Base-by-base conservation (phyloP, 139 green algal species). In the Pleodorina starrii region DNA sequence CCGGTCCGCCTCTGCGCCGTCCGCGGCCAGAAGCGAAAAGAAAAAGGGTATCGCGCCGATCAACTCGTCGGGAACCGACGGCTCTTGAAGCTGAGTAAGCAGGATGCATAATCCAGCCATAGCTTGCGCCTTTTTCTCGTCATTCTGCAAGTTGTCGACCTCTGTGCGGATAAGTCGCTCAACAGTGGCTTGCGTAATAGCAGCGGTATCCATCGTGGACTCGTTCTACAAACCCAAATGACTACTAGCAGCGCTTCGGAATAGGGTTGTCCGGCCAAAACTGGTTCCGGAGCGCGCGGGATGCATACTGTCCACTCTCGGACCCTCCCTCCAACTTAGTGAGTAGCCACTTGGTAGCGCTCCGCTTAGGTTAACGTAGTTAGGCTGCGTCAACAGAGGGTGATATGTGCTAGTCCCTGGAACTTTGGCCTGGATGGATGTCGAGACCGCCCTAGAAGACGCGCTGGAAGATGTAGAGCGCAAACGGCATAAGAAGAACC, bases 401-500 rank as follows among this genome's bases (percentile, higher is more conserved):
- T n/a, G n/a, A n/a, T n/a, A n/a, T n/a, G n/a, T n/a, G n/a, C n/a
- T n/a, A n/a, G n/a, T n/a, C n/a, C n/a, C n/a, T n/a, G n/a, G n/a
- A n/a, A n/a, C n/a, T n/a, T n/a, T n/a, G n/a, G n/a, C n/a, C n/a
- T n/a, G 35, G 1, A 80, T 80, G 72, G 40, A 80, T 1, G 72
- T 35, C 11, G 72, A 54, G 14, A 35, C 40, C 12, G 21, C 21
- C 6, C 16, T 84, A 11, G 87, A 87, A 59, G 89, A 90, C 3
- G n/a, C n/a, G n/a, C n/a, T n/a, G n/a, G n/a, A n/a, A n/a, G 89
- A 92, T 19, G 48, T 92, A 16, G 83, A 92, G 44, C 48, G 66
- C 36, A 92, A 92, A 42, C 89, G 89, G 0, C 89, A 92, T 59
- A 92, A 89, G 89, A 88, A 88, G 32, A 88, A 92, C 68, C 89